Evolutionary conservation across 768 basidiomycete species (phyloP).

Genomic region (Lactarius akahatsu): DNA sequence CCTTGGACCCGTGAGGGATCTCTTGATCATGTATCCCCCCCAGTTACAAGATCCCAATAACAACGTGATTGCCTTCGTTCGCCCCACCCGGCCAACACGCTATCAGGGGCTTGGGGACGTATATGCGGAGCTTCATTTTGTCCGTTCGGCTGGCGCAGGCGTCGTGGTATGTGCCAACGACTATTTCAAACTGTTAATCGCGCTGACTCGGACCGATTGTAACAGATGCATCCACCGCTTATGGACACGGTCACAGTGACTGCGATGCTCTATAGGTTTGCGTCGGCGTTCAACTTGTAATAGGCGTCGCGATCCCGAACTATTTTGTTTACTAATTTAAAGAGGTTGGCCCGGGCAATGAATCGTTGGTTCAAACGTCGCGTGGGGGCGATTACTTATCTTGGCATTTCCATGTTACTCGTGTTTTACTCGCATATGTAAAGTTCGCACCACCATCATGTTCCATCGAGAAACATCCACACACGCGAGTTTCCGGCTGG

Average conservation of each 20-base stretch:
- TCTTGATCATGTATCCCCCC: not conserved
- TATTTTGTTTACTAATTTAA: conserved; percentile 25
- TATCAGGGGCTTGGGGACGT: conserved; percentile 84
- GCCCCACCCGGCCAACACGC: conserved; percentile 70
- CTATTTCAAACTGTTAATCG: conserved; percentile 22
- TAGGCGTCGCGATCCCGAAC: conserved; percentile 14
- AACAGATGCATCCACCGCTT: conserved; percentile 81
- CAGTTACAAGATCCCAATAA: conserved; percentile 73
- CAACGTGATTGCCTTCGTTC: conserved; percentile 75
- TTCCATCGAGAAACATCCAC: conserved; percentile 26
- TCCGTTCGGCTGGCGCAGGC: conserved; percentile 74
- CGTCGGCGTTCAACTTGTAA: conserved; percentile 47
- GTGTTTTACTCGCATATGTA: conserved; percentile 28
- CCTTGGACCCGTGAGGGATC: conserved; percentile 16
- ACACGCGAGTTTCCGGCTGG: conserved; percentile 20
- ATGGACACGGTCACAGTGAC: conserved; percentile 88
- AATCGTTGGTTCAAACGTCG: conserved; percentile 20
- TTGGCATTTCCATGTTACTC: conserved; percentile 27
- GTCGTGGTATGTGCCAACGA: conserved; percentile 59
- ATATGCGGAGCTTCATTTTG: conserved; percentile 81
- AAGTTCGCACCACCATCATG: conserved; percentile 21
- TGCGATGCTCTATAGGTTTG: conserved; percentile 83
- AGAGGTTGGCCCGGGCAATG: conserved; percentile 24
- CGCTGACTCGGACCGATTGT: conserved; percentile 19
- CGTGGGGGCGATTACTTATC: conserved; percentile 29